Evolutionary conservation across 805 yeast species (phyloP), one percentile per base, ranked within the genome.

Genomic region (Lachancea thermotolerans): DNA sequence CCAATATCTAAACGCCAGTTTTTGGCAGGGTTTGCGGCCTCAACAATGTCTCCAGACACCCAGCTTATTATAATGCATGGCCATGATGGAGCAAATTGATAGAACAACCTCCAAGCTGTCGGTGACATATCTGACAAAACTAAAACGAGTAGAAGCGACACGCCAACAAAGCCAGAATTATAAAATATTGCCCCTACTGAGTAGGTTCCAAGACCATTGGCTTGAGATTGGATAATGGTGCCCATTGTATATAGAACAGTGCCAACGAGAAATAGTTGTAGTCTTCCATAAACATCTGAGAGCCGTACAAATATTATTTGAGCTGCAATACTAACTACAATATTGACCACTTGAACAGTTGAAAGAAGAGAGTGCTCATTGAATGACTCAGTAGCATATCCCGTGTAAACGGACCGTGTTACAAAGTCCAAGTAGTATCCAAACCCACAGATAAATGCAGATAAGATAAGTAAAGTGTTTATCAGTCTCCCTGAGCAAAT

Each of bases 21-120:
- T n/a, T 38, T 21, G 11, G 14, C 38, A 9, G 47, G 44, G 3
- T 42, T 39, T 10, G 63, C 53, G 12, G 40, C 37, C 39, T 56
- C 62, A 46, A 68, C 59, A 35, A 81, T 65, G 54, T 76, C 62
- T 50, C 83, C 85, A 17, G 77, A 62, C 43, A 79, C 66, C 86
- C 86, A 81, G 27, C 85, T 77, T 58, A 78, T 81, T 58, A 81
- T 77, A 51, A 81, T 72, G 51, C 75, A 78, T 0, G 85, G 85
- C 42, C 73, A 64, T 2, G 82, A 78, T 2, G 85, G 81, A 29
- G 78, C 60, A 50, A 77, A 76, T 8, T 81, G 70, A 49, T 68
- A 71, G 31, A 72, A 65, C 50, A 80, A 70, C 62, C 86, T 74
- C 78, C 40, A 77, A 53, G 77, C 77, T 53, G 79, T 68, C 49